Base-by-base conservation (phyloP, 1,139 yeast genomes). In the Pichia sp. region DNA sequence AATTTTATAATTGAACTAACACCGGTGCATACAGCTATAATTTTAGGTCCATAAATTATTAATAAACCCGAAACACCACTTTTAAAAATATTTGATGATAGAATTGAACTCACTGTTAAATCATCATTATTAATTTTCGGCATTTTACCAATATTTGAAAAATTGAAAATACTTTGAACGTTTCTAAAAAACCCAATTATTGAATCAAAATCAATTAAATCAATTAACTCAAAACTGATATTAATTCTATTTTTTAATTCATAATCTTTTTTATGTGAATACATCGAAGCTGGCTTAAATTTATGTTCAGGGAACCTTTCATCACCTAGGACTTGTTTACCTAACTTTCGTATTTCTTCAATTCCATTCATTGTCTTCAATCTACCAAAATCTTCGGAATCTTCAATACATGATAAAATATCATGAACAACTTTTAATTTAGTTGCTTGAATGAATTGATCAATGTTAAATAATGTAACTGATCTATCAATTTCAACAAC, bases 221-320 rank as follows among this genome's bases (percentile, higher is more conserved):
- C 97, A 18, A 72, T 50, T 3, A 85, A 47, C 16, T 82, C 78
- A 42, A 90, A 74, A 35, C 77, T 74, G 35, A 80, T 77, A 52
- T 76, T 71, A 42, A 90, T 69, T 44, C 77, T 72, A 55, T 83
- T 79, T 37, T 79, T 75, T 39, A 82, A 68, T 20, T 49, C 45
- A 7, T 76, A 65, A 59, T 92, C 96, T 42, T 76, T 77, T 49
- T 75, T 74, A 57, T 90, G 79, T 3, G 88, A 77, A 58, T 89
- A 92, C 98, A 92, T 92, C 44, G 85, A 74, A 25, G 80, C 84
- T 16, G 86, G 77, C 50, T 85, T 79, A 68, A 92, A 90, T 12
- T 76, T 76, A 54, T 84, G 83, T 24, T 49, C 51, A 43, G 69
- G 74, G 68, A 80, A 69, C 51, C 75, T 77, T 36, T 80, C 85